These are phyloP conservation scores for Fusarium protoensiforme DNA, from an alignment of 2,329 filamentous ascomycete species.

Conservation along the genomic window DNA sequence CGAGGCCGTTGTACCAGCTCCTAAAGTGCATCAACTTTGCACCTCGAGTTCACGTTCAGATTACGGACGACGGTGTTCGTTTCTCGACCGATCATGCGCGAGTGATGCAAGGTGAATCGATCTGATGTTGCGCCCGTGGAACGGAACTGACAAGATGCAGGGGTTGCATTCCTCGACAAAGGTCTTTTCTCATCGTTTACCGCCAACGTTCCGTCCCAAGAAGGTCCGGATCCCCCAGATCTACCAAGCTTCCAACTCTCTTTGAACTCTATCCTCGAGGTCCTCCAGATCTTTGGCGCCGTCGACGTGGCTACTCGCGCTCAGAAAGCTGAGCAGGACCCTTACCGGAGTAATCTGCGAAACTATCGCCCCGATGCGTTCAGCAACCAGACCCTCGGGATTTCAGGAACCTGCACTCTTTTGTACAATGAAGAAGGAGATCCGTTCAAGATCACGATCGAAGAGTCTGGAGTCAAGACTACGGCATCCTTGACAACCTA, in stretches of 20 bases:
- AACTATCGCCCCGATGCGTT: conserved; percentile 79
- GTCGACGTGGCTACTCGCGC: conserved; percentile 72
- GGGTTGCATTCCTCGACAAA: conserved; percentile 83
- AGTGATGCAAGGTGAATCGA: conserved; percentile 83
- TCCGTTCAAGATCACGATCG: conserved; percentile 85
- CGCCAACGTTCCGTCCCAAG: conserved; percentile 63
- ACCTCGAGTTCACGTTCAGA: conserved; percentile 72
- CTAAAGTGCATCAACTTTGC: conserved; percentile 69
- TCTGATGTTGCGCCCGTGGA: neutral
- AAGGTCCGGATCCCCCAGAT: conserved; percentile 53
- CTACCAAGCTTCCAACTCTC: conserved; percentile 87
- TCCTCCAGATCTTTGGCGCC: conserved; percentile 94
- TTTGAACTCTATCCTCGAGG: conserved; percentile 87
- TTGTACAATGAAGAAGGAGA: conserved; percentile 80
- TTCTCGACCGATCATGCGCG: conserved; percentile 90
- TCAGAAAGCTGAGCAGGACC: conserved; percentile 68
- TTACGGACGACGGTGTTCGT: conserved; percentile 85
- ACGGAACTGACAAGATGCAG: conserved; percentile 34
- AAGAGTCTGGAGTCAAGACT: conserved; percentile 87
- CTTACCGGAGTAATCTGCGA: conserved; percentile 70
- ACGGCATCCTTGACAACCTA: conserved; percentile 93
- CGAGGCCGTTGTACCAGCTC: conserved; percentile 76
- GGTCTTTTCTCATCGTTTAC: conserved; percentile 88
- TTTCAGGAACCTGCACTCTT: conserved; percentile 87
- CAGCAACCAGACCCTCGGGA: conserved; percentile 82